Conservation (phyloP, 2,329 filamentous ascomycete species). For the Cadophora gregata region DNA sequence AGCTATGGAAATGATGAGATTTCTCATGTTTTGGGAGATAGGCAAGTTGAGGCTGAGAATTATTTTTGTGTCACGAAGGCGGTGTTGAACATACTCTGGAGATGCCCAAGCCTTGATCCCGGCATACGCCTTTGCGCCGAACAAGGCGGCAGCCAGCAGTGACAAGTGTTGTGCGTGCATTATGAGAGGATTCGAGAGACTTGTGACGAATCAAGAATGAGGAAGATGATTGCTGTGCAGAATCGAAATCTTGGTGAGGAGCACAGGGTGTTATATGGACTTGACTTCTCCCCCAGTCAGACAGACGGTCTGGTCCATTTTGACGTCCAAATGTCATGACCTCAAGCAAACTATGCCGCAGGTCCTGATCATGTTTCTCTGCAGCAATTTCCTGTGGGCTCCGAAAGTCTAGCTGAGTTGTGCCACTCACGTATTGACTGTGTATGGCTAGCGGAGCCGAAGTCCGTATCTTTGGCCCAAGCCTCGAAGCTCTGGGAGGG, state of each 20-base stretch:
- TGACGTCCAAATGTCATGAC: background rate
- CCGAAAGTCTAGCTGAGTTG: background rate
- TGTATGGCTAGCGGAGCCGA: background rate
- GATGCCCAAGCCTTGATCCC: conserved; percentile 19
- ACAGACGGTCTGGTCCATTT: background rate
- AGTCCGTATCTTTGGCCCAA: background rate
- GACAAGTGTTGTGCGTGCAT: conserved; percentile 14
- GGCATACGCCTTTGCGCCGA: conserved; percentile 9
- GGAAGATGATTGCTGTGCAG: background rate
- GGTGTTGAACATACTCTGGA: conserved; percentile 12
- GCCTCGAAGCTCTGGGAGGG: background rate
- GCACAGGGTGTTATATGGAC: background rate
- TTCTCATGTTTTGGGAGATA: background rate
- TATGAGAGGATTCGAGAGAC: background rate
- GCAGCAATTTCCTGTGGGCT: background rate
- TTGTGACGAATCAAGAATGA: background rate
- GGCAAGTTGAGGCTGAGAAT: background rate
- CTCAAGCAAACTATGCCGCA: conserved; percentile 3
- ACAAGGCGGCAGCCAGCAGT: background rate
- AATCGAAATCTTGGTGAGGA: background rate
- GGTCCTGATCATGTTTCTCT: conserved; percentile 7
- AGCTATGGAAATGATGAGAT: background rate
- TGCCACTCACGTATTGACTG: conserved; percentile 1
- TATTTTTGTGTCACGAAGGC: background rate
- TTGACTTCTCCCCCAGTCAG: background rate